A percentile compares a stretch with the other conserved stretches of the same genome.
phyloP scores from a whole-genome alignment of 2,329 filamentous ascomycete species.

The Botrytis deweyae region DNA sequence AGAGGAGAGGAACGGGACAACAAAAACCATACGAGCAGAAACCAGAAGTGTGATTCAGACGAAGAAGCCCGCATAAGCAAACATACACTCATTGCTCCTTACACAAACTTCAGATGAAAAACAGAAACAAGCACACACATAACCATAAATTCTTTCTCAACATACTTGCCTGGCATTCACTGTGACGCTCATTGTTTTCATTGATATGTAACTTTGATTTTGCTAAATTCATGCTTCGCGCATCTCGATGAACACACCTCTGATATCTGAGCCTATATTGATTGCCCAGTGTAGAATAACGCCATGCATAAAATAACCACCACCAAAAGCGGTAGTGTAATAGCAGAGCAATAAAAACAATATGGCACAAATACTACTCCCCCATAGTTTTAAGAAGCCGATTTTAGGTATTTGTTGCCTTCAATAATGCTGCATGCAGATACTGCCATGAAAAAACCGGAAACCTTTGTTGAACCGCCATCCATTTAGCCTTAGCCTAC shows the following conservation, averaged over 20 bases:
- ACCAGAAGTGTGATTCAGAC: not conserved
- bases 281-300: constrained; percentile 21
- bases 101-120: not conserved
- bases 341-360: constrained; percentile 22
- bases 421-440: constrained; percentile 30
- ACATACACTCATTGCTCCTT: not conserved
- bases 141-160: not conserved
- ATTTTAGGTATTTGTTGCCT: constrained; percentile 18
- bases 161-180: not conserved
- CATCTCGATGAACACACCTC: constrained; percentile 21
- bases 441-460: constrained; percentile 28
- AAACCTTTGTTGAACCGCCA: constrained; percentile 24
- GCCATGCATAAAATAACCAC: constrained; percentile 22
- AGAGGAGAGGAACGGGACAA: not conserved
- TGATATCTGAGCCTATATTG: constrained; percentile 20
- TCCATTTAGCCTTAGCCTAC: constrained; percentile 18
- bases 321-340: constrained; percentile 17
- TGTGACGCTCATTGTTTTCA: not conserved
- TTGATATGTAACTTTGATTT: not conserved
- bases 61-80: not conserved
- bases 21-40: not conserved
- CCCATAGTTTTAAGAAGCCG: constrained; percentile 15
- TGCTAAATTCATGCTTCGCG: constrained; percentile 8
- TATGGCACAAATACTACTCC: constrained; percentile 22
- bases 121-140: not conserved